Conservation (phyloP, 78 protist genomes). For the Tieghemostelium lacteum region DNA sequence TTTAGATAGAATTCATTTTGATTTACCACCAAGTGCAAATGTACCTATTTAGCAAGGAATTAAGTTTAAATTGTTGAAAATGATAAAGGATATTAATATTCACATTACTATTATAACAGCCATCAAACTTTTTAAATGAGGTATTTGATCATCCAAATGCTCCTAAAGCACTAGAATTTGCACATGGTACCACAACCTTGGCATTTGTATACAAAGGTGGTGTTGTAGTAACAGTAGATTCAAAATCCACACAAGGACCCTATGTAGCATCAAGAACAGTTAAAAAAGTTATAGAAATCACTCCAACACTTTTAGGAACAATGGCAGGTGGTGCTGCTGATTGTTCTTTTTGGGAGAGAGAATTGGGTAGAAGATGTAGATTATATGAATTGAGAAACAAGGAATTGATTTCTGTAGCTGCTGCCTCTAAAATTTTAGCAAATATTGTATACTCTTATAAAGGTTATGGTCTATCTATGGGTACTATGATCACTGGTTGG, state of each 20-base stretch:
- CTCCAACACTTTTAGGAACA: slow-evolving; percentile 98
- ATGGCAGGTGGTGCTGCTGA: slow-evolving; percentile 99
- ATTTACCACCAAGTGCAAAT: slow-evolving; percentile 48
- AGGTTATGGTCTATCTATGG: slow-evolving; percentile 98
- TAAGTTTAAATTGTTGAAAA: background rate
- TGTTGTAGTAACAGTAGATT: slow-evolving; percentile 98
- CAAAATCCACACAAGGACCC: slow-evolving; percentile 98
- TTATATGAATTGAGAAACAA: slow-evolving; percentile 93
- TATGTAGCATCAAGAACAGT: slow-evolving; percentile 97
- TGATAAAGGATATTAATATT: background rate
- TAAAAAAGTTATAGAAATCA: slow-evolving; percentile 99
- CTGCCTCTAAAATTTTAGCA: slow-evolving; percentile 98
- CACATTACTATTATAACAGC: slow-evolving; percentile 15
- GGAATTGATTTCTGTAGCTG: slow-evolving; percentile 98
- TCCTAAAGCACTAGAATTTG: slow-evolving; percentile 80
- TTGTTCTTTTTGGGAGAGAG: slow-evolving; percentile 98
- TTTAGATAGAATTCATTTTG: slow-evolving; percentile 41
- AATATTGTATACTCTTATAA: slow-evolving; percentile 96
- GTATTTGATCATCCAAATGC: slow-evolving; percentile 77
- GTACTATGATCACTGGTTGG: slow-evolving; percentile 99
- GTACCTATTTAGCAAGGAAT: background rate
- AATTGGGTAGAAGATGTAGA: slow-evolving; percentile 95
- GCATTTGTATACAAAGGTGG: slow-evolving; percentile 96
- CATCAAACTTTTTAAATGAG: slow-evolving; percentile 58
- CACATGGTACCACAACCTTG: slow-evolving; percentile 99